Evolutionary conservation across 2,329 filamentous ascomycete species (phyloP).

Genomic region (Colletotrichum phormii): DNA sequence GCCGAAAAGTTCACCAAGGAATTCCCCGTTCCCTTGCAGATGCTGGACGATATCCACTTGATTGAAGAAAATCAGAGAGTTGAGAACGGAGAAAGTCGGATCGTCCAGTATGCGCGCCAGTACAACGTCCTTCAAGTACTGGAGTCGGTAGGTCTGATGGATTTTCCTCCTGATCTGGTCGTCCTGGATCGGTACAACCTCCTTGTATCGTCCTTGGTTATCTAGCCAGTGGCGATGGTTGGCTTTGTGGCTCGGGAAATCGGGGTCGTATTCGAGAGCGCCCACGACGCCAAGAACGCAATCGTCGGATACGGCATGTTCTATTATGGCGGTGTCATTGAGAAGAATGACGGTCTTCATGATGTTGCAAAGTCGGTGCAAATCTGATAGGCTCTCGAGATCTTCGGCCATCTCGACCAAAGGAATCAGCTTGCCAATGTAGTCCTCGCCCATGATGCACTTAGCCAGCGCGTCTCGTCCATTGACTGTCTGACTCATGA

Average conservation of each 20-base stretch:
- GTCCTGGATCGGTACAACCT: constrained; percentile 94
- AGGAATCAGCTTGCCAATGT: constrained; percentile 87
- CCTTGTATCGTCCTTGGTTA: constrained; percentile 91
- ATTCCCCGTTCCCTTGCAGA: constrained; percentile 82
- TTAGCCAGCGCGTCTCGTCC: constrained; percentile 90
- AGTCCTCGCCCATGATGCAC: constrained; percentile 86
- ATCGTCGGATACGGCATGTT: constrained; percentile 90
- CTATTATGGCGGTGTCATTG: constrained; percentile 95
- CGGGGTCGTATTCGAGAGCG: constrained; percentile 96
- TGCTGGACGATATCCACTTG: constrained; percentile 98
- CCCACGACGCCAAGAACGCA: constrained; percentile 93
- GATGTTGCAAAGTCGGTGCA: constrained; percentile 95
- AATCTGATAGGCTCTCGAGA: constrained; percentile 84
- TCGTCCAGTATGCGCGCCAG: constrained; percentile 96
- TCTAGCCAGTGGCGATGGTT: constrained; percentile 95
- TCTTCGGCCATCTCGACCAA: constrained; percentile 91
- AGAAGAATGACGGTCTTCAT: constrained; percentile 96
- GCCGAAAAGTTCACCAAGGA: constrained; percentile 86
- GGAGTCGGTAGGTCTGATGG: constrained; percentile 93
- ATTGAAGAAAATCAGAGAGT: constrained; percentile 98
- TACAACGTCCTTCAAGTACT: constrained; percentile 98
- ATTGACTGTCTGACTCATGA: constrained; percentile 77
- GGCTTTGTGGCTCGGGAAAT: constrained; percentile 97
- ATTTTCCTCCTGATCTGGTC: constrained; percentile 87
- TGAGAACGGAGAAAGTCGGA: constrained; percentile 96